These are phyloP conservation scores for Hawksworthiomyces lignivorus DNA, from an alignment of 2,329 filamentous ascomycete species.

Conservation along the genomic window DNA sequence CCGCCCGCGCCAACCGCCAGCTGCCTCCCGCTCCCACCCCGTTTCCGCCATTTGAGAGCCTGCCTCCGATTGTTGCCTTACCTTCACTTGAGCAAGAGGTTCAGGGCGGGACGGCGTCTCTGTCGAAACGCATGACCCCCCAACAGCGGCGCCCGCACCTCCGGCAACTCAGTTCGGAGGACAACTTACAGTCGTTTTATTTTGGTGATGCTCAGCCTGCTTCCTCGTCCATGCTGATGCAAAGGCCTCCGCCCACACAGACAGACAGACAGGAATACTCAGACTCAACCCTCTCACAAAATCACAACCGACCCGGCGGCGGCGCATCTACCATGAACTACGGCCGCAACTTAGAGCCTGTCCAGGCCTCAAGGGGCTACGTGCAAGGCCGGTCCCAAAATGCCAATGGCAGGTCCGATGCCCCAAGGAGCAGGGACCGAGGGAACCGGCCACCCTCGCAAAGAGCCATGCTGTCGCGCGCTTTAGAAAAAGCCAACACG, in stretches of 20 bases:
- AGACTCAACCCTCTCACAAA: background rate
- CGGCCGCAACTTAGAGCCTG: constrained; percentile 22
- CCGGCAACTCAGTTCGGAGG: constrained; percentile 15
- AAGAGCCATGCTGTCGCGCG: constrained; percentile 94
- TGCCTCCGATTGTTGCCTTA: constrained; percentile 34
- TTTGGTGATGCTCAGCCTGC: constrained; percentile 11
- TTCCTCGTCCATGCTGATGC: background rate
- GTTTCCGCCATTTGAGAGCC: constrained; percentile 27
- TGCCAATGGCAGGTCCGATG: constrained; percentile 37
- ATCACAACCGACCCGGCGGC: background rate
- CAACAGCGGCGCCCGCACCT: constrained; percentile 5
- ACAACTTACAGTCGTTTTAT: constrained; percentile 13
- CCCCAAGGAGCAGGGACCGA: constrained; percentile 29
- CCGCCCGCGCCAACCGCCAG: constrained; percentile 9
- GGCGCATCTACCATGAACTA: constrained; percentile 23
- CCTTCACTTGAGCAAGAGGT: constrained; percentile 32
- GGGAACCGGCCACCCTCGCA: constrained; percentile 55
- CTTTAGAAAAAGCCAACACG: constrained; percentile 89
- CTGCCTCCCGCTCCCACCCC: constrained; percentile 18
- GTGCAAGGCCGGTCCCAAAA: constrained; percentile 38
- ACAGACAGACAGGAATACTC: background rate
- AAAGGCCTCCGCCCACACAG: background rate
- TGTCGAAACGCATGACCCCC: constrained; percentile 2
- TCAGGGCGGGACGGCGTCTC: constrained; percentile 14
- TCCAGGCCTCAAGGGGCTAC: constrained; percentile 27